Conservation (phyloP, 441 rosid genomes). For the Brassica balearica region DNA sequence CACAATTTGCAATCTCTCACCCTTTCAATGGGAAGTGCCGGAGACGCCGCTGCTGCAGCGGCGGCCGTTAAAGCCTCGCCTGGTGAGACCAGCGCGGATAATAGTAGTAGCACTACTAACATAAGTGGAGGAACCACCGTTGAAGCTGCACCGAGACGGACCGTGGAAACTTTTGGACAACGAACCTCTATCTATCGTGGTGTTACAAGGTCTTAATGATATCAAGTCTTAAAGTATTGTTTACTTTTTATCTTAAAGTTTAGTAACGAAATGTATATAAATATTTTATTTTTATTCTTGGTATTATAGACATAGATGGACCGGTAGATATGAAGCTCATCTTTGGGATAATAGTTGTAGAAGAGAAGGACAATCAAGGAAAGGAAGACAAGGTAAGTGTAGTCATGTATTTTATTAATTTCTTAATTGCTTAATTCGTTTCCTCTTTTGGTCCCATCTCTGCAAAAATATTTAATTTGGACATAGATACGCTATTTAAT, state of each 20-base stretch:
- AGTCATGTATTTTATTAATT: neutral
- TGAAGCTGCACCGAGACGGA: slow-evolving; percentile 76
- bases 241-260: neutral
- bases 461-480: neutral
- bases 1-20: slow-evolving; percentile 79
- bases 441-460: neutral
- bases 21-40: slow-evolving; percentile 81
- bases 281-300: slow-evolving; percentile 11
- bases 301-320: slow-evolving; percentile 88
- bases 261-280: slow-evolving; percentile 1
- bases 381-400: slow-evolving; percentile 90
- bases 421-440: neutral
- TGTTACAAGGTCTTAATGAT: slow-evolving; percentile 72
- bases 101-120: slow-evolving; percentile 49
- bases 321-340: slow-evolving; percentile 98
- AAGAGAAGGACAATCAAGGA: slow-evolving; percentile 98
- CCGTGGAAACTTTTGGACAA: slow-evolving; percentile 91
- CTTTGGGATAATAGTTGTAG: slow-evolving; percentile 99
- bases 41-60: slow-evolving; percentile 23
- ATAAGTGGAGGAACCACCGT: slow-evolving; percentile 46
- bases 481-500: neutral
- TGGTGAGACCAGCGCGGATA: slow-evolving; percentile 64
- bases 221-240: neutral
- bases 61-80: slow-evolving; percentile 51
- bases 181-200: slow-evolving; percentile 97